Evolutionary conservation across 805 yeast species (phyloP).

Genomic region (Candida patagonica): DNA sequence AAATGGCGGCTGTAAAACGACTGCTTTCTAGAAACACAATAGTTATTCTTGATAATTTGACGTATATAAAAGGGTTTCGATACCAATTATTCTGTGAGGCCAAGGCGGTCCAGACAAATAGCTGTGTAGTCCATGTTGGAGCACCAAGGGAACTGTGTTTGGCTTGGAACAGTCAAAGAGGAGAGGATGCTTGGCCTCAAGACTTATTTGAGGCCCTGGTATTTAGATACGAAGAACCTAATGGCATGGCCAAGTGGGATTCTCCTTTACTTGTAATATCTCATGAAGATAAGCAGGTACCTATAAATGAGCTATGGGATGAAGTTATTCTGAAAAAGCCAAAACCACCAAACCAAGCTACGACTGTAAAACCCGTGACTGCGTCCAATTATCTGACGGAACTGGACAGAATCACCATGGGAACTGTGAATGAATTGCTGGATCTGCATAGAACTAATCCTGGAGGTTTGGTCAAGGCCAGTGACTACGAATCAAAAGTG

Average conservation of each 20-base stretch:
- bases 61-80: constrained; percentile 90
- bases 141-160: constrained; percentile 54
- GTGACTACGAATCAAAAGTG: constrained; percentile 36
- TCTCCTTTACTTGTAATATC: constrained; percentile 74
- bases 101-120: constrained; percentile 70
- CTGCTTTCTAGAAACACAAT: constrained; percentile 58
- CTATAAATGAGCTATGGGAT: constrained; percentile 52
- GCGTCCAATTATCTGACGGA: constrained; percentile 69
- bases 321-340: constrained; percentile 40
- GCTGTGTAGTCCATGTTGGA: constrained; percentile 73
- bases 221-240: constrained; percentile 92
- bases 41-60: constrained; percentile 77
- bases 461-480: constrained; percentile 27
- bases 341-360: constrained; percentile 77
- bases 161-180: constrained; percentile 45
- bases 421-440: constrained; percentile 51
- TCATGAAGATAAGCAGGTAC: constrained; percentile 44
- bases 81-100: constrained; percentile 94
- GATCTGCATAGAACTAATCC: constrained; percentile 49
- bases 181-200: constrained; percentile 48
- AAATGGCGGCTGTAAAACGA: constrained; percentile 82
- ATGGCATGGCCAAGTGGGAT: constrained; percentile 82
- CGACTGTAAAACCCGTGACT: constrained; percentile 70
- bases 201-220: constrained; percentile 57
- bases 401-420: constrained; percentile 62